Evolutionary conservation across 768 basidiomycete species (phyloP), one percentile per base, ranked within the genome.

Genomic region (Coprinopsis cinerea): DNA sequence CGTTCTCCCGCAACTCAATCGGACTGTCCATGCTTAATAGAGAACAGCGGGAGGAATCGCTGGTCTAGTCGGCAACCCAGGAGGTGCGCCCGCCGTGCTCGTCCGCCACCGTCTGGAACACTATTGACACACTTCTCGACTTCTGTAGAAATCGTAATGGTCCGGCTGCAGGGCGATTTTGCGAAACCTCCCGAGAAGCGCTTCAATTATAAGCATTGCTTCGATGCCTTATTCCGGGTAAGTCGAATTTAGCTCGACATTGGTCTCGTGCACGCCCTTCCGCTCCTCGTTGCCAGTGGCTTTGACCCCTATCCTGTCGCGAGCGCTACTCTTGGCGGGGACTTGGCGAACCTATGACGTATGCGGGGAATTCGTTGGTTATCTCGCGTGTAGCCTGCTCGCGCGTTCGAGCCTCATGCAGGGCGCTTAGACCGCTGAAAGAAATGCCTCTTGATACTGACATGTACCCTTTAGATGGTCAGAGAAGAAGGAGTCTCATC

Each of bases 81-180:
- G 81, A 67, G 87, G 86, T 83, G 58, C 17, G 73, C 63, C 11
- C 24, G 9, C 22, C 25, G 37, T 34, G 3, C n/a, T 41, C 24
- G 13, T 15, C 43, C 30, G 30, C n/a, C 36, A 47, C 43, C 2
- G 41, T 37, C 3, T 37, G 11, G 32, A 20, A 22, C 25, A 25
- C 27, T 18, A n/a, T 7, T n/a, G 5, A 23, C 27, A 15, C 6
- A 9, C 17, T 18, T 4, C 15, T 5, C 18, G 18, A 18, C 14
- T 13, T 24, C 20, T n/a, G 26, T 57, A 82, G 85, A 87, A 64
- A 83, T 88, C 61, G 81, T 87, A 28, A 88, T 88, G 85, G 85
- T 93, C 36, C 85, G 92, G 47, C 74, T 95, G 53, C 92, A 94
- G 67, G 91, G 86, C 30, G 92, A 95, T 67, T 85, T 88, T 58